Evolutionary conservation across 208 protist genomes (phyloP), one percentile per base, ranked within the genome.

Genomic region (Spironucleus salmonicida): DNA sequence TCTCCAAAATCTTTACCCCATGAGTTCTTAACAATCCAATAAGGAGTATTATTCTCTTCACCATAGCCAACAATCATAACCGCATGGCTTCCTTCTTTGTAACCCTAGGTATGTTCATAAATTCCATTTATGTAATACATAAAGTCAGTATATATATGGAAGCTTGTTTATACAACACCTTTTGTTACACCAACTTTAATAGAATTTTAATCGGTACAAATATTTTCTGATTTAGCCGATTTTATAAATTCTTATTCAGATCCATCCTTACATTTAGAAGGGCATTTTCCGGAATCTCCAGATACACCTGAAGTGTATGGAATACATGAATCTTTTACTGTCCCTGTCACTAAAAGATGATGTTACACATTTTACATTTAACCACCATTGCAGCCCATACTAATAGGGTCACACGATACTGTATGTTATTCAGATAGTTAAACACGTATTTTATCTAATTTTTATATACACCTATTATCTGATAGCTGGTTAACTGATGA

Each of bases 131-230:
- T 85, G 68, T 88, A 88, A 38, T 26, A 67, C 0, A 78, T 32
- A 53, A 88, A 88, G 45, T 88, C 85, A 45, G 86, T 69, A 42
- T 87, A 88, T 32, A 69, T 29, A 45, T 7, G 7, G 9, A 69
- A 69, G 15, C 4, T 45, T 19, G 35, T 30, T 45, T 69, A 9
- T 23, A 42, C 29, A 45, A 30, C 4, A 9, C 62, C 62, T 15
- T 30, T 30, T 26, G 15, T 27, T 19, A 69, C 35, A 34, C 7
- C 34, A 69, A 4, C 15, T 9, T 35, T 42, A 11, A 69, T 39
- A 27, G 26, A 32, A 15, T 69, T 30, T 53, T 45, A 2, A 42
- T 69, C 39, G 9, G 39, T 39, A 53, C n/a, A 27, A 9, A 42
- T 29, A 7, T 23, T 4, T 69, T 15, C 4, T 19, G 19, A 69